Evolutionary conservation across 306 rosid species (phyloP).

Genomic region (Luffa acutangula): DNA sequence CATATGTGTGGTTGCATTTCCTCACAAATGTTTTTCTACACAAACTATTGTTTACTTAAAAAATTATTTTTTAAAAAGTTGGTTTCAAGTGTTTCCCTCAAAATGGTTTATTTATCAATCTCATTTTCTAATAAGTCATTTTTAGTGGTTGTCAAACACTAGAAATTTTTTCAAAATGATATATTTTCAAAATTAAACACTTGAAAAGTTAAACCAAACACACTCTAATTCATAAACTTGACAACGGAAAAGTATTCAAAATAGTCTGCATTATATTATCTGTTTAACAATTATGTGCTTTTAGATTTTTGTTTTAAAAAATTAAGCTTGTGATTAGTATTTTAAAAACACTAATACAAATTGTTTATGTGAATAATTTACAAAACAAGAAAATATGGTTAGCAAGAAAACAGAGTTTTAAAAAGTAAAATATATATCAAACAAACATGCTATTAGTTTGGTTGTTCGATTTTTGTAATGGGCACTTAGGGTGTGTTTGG

Average conservation of each 20-base stretch:
- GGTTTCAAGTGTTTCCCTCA: too few relatives aligned
- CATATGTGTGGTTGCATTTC: too few relatives aligned
- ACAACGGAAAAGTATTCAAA: not conserved
- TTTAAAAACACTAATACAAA: not conserved
- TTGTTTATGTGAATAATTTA: not conserved
- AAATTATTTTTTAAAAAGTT: too few relatives aligned
- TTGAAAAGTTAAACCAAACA: too few relatives aligned
- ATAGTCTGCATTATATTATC: not conserved
- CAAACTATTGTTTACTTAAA: too few relatives aligned
- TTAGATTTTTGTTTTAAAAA: not conserved
- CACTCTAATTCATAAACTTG: not conserved
- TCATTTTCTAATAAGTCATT: too few relatives aligned
- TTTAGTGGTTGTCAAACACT: too few relatives aligned
- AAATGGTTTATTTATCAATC: too few relatives aligned
- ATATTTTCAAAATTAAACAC: too few relatives aligned
- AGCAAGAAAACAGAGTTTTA: not conserved
- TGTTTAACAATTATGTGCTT: not conserved
- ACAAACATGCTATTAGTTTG: not conserved
- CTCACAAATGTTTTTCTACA: too few relatives aligned
- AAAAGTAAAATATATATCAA: not conserved
- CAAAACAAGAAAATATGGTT: not conserved
- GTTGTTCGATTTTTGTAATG: not conserved
- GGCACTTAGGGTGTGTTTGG: too few relatives aligned
- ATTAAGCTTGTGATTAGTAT: not conserved
- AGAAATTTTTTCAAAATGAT: too few relatives aligned